A percentile compares a stretch with the other conserved stretches of the same genome.
Conservation (phyloP, 306 rosid genomes). For the Prunus mongolica region DNA sequence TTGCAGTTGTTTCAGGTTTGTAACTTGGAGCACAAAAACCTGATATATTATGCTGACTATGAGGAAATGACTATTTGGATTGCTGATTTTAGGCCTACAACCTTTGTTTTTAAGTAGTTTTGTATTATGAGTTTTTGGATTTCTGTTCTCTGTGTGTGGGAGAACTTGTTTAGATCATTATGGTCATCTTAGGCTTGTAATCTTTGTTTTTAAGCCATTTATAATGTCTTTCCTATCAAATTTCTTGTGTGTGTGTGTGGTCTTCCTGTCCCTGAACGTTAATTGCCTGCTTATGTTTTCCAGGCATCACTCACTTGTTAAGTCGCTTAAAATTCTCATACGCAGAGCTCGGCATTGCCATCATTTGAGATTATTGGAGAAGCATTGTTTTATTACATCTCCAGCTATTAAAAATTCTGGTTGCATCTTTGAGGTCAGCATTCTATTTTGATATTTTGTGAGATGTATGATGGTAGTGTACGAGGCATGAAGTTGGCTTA, state of each 20-base stretch:
- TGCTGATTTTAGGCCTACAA: neutral
- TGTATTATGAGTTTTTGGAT: neutral
- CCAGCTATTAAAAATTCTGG: slow-evolving; percentile 16
- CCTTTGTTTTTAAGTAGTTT: neutral
- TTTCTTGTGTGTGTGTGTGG: neutral
- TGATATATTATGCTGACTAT: neutral
- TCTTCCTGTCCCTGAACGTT: slow-evolving; percentile 8
- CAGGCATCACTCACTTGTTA: slow-evolving; percentile 60
- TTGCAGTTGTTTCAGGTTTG: neutral
- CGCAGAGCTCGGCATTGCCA: slow-evolving; percentile 51
- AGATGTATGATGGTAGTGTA: slow-evolving; percentile 17
- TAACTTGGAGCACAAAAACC: neutral
- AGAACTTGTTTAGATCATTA: neutral
- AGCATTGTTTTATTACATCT: slow-evolving; percentile 59
- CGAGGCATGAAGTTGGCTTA: neutral
- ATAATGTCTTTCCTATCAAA: neutral
- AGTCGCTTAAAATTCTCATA: slow-evolving; percentile 57
- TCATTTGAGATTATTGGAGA: slow-evolving; percentile 53
- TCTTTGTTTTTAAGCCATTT: neutral
- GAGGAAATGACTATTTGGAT: neutral
- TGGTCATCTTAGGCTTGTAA: neutral
- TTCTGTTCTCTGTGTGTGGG: neutral
- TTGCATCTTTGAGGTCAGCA: slow-evolving; percentile 46
- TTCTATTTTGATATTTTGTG: slow-evolving; percentile 2
- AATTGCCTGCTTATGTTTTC: slow-evolving; percentile 23